Base-by-base conservation (phyloP, 2,329 filamentous ascomycete genomes). In the Aspergillus pseudoglaucus region DNA sequence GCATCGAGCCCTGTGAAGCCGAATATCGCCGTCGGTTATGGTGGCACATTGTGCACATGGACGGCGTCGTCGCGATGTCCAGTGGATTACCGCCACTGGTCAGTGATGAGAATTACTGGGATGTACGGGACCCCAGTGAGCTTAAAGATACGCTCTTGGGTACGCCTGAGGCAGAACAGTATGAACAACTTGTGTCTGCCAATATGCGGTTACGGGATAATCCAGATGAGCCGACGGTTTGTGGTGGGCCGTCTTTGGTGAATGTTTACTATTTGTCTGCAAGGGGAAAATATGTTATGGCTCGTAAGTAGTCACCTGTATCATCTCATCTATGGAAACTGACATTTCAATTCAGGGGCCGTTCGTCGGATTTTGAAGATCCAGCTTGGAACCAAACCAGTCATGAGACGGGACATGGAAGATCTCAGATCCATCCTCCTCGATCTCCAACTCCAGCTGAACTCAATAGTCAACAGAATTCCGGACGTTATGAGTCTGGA, bases 31-130 rank as follows among this genome's bases (percentile, higher is more conserved):
- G 73, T 44, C 64, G 72, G 14, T 59, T 75, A 44, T 75, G 73
- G 73, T 75, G 72, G 71, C 72, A 75, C 50, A 72, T 75, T 32
- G 68, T 75, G 22, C 70, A 75, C 40, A 72, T 74, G 61, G 71
- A 75, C 51, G 62, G 71, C n/a, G 66, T 74, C 9, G 68, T 76
- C n/a, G 69, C 73, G 2, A 73, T 75, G 62, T 73, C 73, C 3
- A 74, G 72, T 43, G 74, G 74, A 2, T 59, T 76, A 10, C 73
- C 73, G 6, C 73, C 73, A 7, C 57, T 75, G 20, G 68, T 76
- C 12, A 67, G 67, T 32, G 72, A 74, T 33, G 72, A 76, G 46
- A 69, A 69, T 43, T 75, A 72, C 35, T 75, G 71, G 65, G 73
- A 77, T 54, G 73, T 75, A 1, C 62, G 68, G 7, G 66, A 71